phyloP scores from a whole-genome alignment of 75 land plant species.

The Sequoia sempervirens region DNA sequence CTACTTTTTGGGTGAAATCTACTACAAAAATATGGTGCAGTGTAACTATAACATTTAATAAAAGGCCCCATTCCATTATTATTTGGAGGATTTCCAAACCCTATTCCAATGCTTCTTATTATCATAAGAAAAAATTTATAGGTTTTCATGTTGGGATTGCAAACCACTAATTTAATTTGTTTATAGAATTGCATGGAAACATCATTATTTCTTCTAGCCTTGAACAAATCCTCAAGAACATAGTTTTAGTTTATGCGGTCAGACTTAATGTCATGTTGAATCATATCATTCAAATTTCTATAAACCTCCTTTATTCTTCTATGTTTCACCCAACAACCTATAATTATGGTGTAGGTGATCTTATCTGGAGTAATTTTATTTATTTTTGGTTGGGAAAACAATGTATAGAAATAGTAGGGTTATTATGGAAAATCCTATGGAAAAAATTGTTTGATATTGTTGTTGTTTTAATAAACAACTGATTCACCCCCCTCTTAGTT shows the following conservation, averaged over 20 bases:
- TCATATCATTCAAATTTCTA: constrained; percentile 31
- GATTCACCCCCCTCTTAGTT: too few species aligned
- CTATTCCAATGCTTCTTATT: constrained; percentile 44
- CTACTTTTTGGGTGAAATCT: too few species aligned
- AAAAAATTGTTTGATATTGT: too few species aligned
- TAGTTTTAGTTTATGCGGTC: constrained; percentile 34
- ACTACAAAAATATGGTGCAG: too few species aligned
- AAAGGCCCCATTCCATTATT: too few species aligned
- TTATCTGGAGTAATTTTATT: constrained; percentile 25
- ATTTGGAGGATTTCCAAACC: too few species aligned
- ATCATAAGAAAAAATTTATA: constrained; percentile 59
- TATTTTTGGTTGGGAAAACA: constrained; percentile 25
- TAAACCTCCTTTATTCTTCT: constrained; percentile 41
- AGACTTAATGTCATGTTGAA: constrained; percentile 32
- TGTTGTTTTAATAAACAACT: too few species aligned
- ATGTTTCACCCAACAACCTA: constrained; percentile 53
- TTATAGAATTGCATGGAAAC: constrained; percentile 60
- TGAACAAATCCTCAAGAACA: constrained; percentile 46
- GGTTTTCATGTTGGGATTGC: constrained; percentile 39
- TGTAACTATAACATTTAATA: too few species aligned
- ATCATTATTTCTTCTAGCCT: constrained; percentile 40
- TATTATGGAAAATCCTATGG: constrained; percentile 31
- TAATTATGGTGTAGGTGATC: constrained; percentile 32
- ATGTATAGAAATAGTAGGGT: constrained; percentile 33
- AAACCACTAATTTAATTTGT: constrained; percentile 39